Percentiles rank a stretch among this genome's conserved stretches.
phyloP scores from a whole-genome alignment of 805 yeast species.

The Hanseniaspora osmophila region DNA sequence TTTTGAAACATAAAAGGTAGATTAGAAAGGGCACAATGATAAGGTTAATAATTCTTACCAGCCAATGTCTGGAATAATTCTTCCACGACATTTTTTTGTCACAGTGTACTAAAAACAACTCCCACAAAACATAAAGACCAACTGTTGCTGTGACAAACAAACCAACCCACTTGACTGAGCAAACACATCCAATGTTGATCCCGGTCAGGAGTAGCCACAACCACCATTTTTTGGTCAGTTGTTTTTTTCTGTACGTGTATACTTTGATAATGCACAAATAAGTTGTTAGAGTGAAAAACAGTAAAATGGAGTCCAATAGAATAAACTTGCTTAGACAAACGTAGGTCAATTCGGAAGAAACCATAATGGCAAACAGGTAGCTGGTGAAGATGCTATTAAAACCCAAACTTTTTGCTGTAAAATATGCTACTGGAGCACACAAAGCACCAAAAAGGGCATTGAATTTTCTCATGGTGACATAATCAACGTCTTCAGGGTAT shows the following conservation, averaged over 20 bases:
- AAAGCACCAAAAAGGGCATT: slow-evolving; percentile 73
- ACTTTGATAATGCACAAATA: slow-evolving; percentile 38
- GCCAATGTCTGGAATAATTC: slow-evolving; percentile 52
- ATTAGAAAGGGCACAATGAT: slow-evolving; percentile 59
- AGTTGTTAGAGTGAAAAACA: slow-evolving; percentile 80
- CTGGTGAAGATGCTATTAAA: slow-evolving; percentile 47
- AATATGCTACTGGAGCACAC: slow-evolving; percentile 79
- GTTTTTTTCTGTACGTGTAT: slow-evolving; percentile 39
- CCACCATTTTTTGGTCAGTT: slow-evolving; percentile 62
- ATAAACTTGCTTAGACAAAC: slow-evolving; percentile 81
- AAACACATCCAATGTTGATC: slow-evolving; percentile 63
- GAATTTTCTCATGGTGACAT: slow-evolving; percentile 73
- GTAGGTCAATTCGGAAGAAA: slow-evolving; percentile 67
- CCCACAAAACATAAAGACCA: slow-evolving; percentile 45
- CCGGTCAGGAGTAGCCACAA: slow-evolving; percentile 52
- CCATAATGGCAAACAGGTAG: slow-evolving; percentile 64
- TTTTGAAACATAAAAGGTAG: slow-evolving; percentile 59
- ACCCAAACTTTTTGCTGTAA: slow-evolving; percentile 64
- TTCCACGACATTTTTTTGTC: slow-evolving; percentile 16
- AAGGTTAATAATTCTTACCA: slow-evolving; percentile 45
- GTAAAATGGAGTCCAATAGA: slow-evolving; percentile 77
- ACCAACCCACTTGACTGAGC: slow-evolving; percentile 81
- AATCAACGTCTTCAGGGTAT: slow-evolving; percentile 70
- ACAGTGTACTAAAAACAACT: slow-evolving; percentile 32
- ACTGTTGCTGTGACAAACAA: slow-evolving; percentile 47